Evolutionary conservation across 148 eudicot genomes (phyloP).

Genomic region (Chenopodium album): DNA sequence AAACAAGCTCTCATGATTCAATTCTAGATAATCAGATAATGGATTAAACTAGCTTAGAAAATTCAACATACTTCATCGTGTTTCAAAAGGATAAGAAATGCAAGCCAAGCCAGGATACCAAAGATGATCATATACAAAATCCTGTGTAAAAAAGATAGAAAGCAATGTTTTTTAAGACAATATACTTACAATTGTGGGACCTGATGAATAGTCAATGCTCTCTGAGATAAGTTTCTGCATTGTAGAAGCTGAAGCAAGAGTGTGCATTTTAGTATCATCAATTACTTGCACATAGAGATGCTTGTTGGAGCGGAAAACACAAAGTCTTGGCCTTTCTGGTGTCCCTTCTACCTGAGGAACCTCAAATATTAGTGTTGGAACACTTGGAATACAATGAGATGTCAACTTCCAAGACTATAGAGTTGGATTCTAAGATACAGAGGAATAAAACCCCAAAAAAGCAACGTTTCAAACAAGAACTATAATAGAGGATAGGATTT

Average conservation of each 20-base stretch:
- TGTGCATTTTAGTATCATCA: conserved; percentile 92
- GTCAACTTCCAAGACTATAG: neutral
- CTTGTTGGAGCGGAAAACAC: conserved; percentile 94
- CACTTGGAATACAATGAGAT: neutral
- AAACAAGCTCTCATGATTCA: neutral
- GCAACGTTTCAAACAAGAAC: no score
- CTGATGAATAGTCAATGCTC: conserved; percentile 60
- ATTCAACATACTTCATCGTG: neutral
- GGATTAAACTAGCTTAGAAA: neutral
- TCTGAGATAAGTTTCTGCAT: conserved; percentile 85
- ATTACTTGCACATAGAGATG: conserved; percentile 91
- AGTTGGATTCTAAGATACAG: neutral
- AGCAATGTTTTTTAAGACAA: neutral
- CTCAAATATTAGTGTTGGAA: neutral
- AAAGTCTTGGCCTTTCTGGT: conserved; percentile 83
- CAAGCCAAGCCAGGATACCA: neutral
- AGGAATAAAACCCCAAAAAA: neutral
- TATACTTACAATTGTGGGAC: conserved; percentile 78
- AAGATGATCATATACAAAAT: neutral
- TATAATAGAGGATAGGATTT: no score
- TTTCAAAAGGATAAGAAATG: conserved; percentile 4
- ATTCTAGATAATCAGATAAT: neutral
- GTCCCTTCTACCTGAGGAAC: conserved; percentile 85
- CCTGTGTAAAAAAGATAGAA: neutral
- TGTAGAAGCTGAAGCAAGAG: conserved; percentile 94